Evolutionary conservation across 495 filamentous ascomycete species (phyloP).

Genomic region (Penicillium paradoxum): DNA sequence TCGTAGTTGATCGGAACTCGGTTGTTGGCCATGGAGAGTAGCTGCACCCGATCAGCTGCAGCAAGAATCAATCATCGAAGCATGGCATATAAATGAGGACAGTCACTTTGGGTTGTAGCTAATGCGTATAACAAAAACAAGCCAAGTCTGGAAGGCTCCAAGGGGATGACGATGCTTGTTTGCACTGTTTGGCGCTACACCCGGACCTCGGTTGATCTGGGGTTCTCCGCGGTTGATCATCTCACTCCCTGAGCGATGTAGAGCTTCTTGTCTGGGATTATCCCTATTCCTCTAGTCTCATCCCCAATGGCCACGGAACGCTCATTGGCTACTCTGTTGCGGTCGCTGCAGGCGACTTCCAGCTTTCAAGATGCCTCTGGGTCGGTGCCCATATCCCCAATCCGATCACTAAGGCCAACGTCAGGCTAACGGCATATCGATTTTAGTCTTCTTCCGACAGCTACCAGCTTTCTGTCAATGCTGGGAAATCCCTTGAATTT

Average conservation of each 20-base stretch:
- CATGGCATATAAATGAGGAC: neutral
- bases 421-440: conserved; percentile 6
- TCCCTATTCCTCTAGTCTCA: conserved; percentile 2
- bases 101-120: neutral
- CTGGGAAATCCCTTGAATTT: conserved; percentile 89
- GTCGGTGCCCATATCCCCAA: conserved; percentile 37
- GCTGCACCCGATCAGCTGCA: conserved; percentile 3
- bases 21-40: conserved; percentile 35
- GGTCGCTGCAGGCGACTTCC: conserved; percentile 46
- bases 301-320: conserved; percentile 44
- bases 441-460: conserved; percentile 70
- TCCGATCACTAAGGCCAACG: neutral
- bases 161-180: conserved; percentile 25
- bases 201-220: conserved; percentile 40
- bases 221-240: conserved; percentile 31
- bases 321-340: conserved; percentile 48
- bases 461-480: conserved; percentile 73
- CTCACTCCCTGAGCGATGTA: conserved; percentile 16
- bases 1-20: conserved; percentile 61
- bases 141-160: neutral
- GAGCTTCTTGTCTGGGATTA: conserved; percentile 10
- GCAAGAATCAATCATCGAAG: neutral
- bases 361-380: conserved; percentile 48
- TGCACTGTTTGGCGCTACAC: conserved; percentile 34
- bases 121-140: neutral